Percentiles rank a stretch among this genome's conserved stretches.
phyloP scores from a whole-genome alignment of 192 early-diverging fungal genomes.

The Kickxella alabastrina region DNA sequence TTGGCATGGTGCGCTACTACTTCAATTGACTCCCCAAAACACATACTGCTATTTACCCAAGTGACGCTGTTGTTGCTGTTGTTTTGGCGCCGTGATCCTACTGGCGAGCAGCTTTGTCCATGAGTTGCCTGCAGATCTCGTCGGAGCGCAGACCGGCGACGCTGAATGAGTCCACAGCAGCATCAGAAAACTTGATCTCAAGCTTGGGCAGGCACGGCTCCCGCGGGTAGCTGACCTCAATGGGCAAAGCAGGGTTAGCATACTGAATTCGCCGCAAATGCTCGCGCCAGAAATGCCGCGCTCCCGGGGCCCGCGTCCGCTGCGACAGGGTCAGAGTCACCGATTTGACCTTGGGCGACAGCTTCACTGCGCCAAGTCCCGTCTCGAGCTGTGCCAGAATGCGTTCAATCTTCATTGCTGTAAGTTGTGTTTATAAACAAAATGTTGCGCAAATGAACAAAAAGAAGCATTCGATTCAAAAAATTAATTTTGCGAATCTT shows the following conservation, averaged over 20 bases:
- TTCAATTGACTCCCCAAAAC: too few relatives aligned
- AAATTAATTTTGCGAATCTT: too few relatives aligned
- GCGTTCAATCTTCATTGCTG: constrained; percentile 40
- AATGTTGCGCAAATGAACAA: not conserved
- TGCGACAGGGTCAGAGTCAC: constrained; percentile 50
- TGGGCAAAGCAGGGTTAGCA: constrained; percentile 43
- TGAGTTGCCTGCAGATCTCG: constrained; percentile 40
- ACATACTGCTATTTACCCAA: too few relatives aligned
- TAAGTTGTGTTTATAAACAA: not conserved
- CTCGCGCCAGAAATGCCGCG: constrained; percentile 51
- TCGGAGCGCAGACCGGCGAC: constrained; percentile 33
- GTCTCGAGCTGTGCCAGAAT: constrained; percentile 37
- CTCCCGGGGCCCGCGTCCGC: constrained; percentile 42
- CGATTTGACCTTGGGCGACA: constrained; percentile 34
- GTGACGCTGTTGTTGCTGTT: too few relatives aligned
- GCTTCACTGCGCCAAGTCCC: constrained; percentile 30
- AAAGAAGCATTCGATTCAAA: not conserved
- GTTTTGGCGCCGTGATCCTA: too few relatives aligned
- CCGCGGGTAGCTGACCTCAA: constrained; percentile 40
- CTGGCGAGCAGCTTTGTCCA: constrained; percentile 17
- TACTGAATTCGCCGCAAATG: constrained; percentile 48
- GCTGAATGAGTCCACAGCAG: constrained; percentile 18
- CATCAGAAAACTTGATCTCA: constrained; percentile 37
- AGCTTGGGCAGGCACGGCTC: constrained; percentile 46
- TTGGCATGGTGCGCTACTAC: too few relatives aligned